These are phyloP conservation scores for Verbena officinalis DNA, from an alignment of 257 asterid species.

Conservation along the genomic window DNA sequence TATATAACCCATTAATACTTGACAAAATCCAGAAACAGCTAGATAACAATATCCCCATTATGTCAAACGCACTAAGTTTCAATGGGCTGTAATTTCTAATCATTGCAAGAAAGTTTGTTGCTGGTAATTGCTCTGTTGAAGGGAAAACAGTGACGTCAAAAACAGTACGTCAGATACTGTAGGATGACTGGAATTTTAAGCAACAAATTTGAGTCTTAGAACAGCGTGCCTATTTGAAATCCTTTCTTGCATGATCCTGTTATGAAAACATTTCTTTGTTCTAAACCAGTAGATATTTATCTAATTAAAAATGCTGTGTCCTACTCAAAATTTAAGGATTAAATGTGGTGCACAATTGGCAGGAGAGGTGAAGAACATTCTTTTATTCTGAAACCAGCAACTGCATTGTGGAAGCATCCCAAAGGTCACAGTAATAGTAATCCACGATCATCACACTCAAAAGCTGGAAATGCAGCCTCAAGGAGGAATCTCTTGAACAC, in stretches of 20 bases:
- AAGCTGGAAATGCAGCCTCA: slow-evolving; percentile 56
- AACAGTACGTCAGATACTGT: background rate
- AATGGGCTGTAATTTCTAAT: too few relatives aligned
- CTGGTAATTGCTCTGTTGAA: background rate
- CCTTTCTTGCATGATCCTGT: slow-evolving; percentile 9
- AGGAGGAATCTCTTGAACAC: slow-evolving; percentile 47
- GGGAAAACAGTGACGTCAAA: too few relatives aligned
- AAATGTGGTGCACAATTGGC: slow-evolving; percentile 39
- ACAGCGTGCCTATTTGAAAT: background rate
- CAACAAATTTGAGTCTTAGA: background rate
- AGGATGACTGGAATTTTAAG: slow-evolving; percentile 6
- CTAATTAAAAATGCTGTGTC: slow-evolving; percentile 12
- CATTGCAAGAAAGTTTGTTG: too few relatives aligned
- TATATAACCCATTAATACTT: background rate
- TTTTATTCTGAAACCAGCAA: slow-evolving; percentile 85
- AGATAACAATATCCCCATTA: background rate
- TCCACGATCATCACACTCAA: slow-evolving; percentile 39
- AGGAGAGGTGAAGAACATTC: slow-evolving; percentile 99
- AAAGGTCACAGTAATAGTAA: slow-evolving; percentile 44
- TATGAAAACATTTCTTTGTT: slow-evolving; percentile 15
- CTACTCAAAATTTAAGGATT: slow-evolving; percentile 20
- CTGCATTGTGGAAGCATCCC: slow-evolving; percentile 59
- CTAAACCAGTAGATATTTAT: slow-evolving; percentile 2
- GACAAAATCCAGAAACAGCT: background rate
- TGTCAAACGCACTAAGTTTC: slow-evolving; percentile 8